Evolutionary conservation across 2,329 filamentous ascomycete species (phyloP).

Genomic region (Aspergillus fructus): DNA sequence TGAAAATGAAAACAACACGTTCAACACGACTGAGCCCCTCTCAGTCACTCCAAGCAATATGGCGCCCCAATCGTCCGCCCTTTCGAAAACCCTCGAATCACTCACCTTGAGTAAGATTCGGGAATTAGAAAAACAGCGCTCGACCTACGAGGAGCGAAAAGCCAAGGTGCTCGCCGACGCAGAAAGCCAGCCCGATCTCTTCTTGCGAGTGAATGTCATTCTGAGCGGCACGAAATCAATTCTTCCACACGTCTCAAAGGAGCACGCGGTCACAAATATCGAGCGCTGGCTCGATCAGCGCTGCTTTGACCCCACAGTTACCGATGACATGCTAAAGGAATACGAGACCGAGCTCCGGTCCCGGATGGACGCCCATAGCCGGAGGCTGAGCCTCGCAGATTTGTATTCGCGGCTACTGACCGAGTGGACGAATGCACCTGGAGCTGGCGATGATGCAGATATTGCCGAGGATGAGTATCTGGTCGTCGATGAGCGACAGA

Average conservation of each 20-base stretch:
- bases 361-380: constrained; percentile 37
- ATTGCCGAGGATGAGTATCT: constrained; percentile 17
- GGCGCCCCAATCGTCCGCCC: constrained; percentile 8
- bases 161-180: constrained; percentile 13
- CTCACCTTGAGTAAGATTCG: constrained; percentile 27
- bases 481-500: constrained; percentile 32
- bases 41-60: not conserved
- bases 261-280: constrained; percentile 29
- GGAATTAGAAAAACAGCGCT: constrained; percentile 26
- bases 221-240: constrained; percentile 17
- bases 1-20: not conserved
- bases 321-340: constrained; percentile 28
- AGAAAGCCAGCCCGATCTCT: constrained; percentile 3
- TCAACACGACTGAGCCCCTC: not conserved
- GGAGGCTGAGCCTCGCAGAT: constrained; percentile 30
- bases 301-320: constrained; percentile 38
- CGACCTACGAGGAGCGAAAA: constrained; percentile 18
- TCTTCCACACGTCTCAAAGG: constrained; percentile 9
- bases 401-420: constrained; percentile 38
- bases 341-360: constrained; percentile 33
- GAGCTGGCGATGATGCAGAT: constrained; percentile 4
- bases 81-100: constrained; percentile 20
- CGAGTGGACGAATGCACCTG: constrained; percentile 37
- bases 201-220: constrained; percentile 6
- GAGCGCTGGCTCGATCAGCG: constrained; percentile 38